Evolutionary conservation across 805 yeast genomes (phyloP), one percentile per base, ranked within the genome.

Genomic region (Cyberlindnera petersonii): DNA sequence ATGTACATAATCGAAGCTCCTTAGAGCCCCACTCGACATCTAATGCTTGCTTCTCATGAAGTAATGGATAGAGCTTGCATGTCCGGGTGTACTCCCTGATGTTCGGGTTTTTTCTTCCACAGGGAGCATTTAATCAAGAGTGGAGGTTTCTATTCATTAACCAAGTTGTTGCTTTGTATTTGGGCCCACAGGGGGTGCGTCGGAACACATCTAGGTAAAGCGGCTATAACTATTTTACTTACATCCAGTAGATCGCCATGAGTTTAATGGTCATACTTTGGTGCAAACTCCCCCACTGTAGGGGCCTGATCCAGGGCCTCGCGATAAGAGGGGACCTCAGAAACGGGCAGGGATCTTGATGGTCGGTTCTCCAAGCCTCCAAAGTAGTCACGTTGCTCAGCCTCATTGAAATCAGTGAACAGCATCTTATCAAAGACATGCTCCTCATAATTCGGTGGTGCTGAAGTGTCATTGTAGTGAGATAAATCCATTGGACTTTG

Each of bases 391-490:
- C n/a, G n/a, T 7, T 30, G 42, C 4, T 24, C 39, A 2, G 28
- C 42, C 3, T 21, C 26, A 9, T 37, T 30, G 7, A 37, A 17
- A 35, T 43, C 38, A 4, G 44, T 47, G 35, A 50, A 51, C n/a
- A 55, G 36, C 33, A 55, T 64, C 35, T 79, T 63, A 58, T 85
- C 95, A 54, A 77, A 81, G 18, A 81, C 72, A 53, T 81, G 88
- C 40, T 73, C 75, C 45, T 77, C 82, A 57, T 86, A 86, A 34
- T 79, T 68, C 7, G 95, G 91, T 3, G 94, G 94, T 1, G 91
- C 89, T 55, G 69, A 65, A 17, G 72, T 60, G 68, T 66, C 40
- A 68, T 50, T 39, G 56, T n/a, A n/a, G n/a, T 66, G 40, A 54
- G 68, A n/a, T 63, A 61, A 24, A 42, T 50, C 43, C 32, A 24